Conservation (phyloP, 2,329 filamentous ascomycete genomes). For the Penicillium aurantiogriseum region DNA sequence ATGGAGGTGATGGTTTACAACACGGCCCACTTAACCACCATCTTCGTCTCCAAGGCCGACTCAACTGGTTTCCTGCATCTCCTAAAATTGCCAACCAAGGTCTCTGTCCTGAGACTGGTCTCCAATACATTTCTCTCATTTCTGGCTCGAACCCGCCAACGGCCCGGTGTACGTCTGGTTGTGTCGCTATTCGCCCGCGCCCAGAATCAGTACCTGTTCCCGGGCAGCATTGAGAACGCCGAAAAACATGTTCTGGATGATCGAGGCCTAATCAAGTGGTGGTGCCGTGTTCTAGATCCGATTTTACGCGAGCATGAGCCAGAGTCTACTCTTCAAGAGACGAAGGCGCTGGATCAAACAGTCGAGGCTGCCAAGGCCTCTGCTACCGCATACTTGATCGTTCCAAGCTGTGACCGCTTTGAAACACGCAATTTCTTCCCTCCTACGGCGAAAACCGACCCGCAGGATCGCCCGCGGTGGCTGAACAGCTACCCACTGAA, state of each 20-base stretch:
- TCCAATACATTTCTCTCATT: slow-evolving; percentile 73
- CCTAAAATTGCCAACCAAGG: slow-evolving; percentile 58
- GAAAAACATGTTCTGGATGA: slow-evolving; percentile 92
- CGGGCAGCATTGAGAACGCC: slow-evolving; percentile 79
- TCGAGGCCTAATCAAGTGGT: slow-evolving; percentile 87
- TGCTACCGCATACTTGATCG: slow-evolving; percentile 76
- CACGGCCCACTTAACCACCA: slow-evolving; percentile 73
- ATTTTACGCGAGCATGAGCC: slow-evolving; percentile 55
- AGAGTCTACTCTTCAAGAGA: slow-evolving; percentile 41
- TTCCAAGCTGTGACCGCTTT: slow-evolving; percentile 80
- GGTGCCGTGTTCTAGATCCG: slow-evolving; percentile 83
- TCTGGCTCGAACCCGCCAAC: slow-evolving; percentile 65
- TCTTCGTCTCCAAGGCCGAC: slow-evolving; percentile 96
- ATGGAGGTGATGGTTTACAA: slow-evolving; percentile 87
- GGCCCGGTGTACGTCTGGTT: slow-evolving; percentile 66
- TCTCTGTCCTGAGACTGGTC: slow-evolving; percentile 68
- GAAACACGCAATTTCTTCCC: slow-evolving; percentile 82
- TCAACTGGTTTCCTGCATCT: slow-evolving; percentile 83
- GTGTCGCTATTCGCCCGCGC: slow-evolving; percentile 89
- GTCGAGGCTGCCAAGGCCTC: slow-evolving; percentile 35
- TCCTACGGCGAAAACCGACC: slow-evolving; percentile 41
- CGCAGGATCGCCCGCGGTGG: slow-evolving; percentile 44
- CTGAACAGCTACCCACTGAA: slow-evolving; percentile 68
- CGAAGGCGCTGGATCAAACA: slow-evolving; percentile 28
- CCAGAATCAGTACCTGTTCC: slow-evolving; percentile 92